Base-by-base conservation (phyloP, 1,284 basidiomycete genomes). In the Ceratobasidium sp. region DNA sequence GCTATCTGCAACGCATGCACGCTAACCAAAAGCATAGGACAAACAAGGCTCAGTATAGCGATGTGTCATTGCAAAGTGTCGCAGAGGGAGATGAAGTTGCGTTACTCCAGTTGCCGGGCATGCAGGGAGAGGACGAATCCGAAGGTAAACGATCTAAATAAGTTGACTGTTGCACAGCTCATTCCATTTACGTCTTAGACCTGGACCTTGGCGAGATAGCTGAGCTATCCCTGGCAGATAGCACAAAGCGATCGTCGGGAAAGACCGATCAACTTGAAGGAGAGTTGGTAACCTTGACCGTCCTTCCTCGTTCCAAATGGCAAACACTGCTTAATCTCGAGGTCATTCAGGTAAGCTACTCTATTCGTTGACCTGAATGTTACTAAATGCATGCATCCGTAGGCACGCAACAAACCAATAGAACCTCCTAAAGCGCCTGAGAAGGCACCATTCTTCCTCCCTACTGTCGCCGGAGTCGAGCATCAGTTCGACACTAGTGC, bases 401-500 rank as follows among this genome's bases (percentile, higher is more conserved):
- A 94, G 89, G 90, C 91, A 84, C 89, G 96, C 54, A 98, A 99
- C 78, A 97, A 96, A 83, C 96, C 97, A 7, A 96, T 92, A 79
- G 95, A 98, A 73, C 86, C 94, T 0, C 94, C 94, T 2, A 98
- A 98, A 80, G 92, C 90, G 42, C 94, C 94, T 2, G 95, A 98
- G 79, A 86, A 92, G 71, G 96, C 95, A 0, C 97, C 97, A 0
- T 99, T 99, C 84, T 99, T 99, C 84, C 81, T 99, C 17, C 95
- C 95, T 7, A 94, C 93, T 0, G 80, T 98, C 2, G 85, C 93
- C 15, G 94, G 93, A 7, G 85, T 94, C 22, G 91, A 95, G 72
- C 84, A 87, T 15, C 84, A 91, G 17, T 96, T 96, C 77, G 89
- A 86, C 27, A 76, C 62, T 3, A 31, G 89, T 6, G 76, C 76